Conservation (phyloP, 2,329 filamentous ascomycete genomes). For the Leptodontidium sp. region DNA sequence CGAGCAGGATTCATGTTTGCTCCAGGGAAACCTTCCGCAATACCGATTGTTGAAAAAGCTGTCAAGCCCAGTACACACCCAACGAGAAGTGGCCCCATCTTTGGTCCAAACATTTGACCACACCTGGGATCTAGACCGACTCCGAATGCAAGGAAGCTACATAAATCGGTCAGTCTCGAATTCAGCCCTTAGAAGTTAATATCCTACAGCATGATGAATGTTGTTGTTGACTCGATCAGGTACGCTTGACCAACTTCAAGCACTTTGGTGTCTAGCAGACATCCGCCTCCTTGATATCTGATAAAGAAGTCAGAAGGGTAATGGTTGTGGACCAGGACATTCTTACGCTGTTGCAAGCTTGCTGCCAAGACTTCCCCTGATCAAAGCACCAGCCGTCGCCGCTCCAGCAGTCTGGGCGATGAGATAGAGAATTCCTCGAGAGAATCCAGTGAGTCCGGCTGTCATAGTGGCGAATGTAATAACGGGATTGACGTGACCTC, state of each 20-base stretch:
- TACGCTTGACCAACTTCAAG: conserved; percentile 53
- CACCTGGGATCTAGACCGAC: conserved; percentile 62
- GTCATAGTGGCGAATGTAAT: conserved; percentile 63
- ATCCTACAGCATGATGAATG: conserved; percentile 53
- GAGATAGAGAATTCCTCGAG: conserved; percentile 59
- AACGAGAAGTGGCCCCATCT: conserved; percentile 58
- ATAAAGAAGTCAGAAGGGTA: background rate
- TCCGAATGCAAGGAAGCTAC: conserved; percentile 58
- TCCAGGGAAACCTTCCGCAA: conserved; percentile 50
- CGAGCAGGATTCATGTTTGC: conserved; percentile 52
- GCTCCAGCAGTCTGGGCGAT: conserved; percentile 56
- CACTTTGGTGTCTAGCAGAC: conserved; percentile 42
- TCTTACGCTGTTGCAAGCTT: conserved; percentile 45
- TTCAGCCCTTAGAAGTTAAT: conserved; percentile 6
- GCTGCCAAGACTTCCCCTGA: conserved; percentile 48
- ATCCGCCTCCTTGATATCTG: conserved; percentile 46
- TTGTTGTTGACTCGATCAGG: conserved; percentile 57
- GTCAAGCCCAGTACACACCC: conserved; percentile 51
- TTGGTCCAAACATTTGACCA: conserved; percentile 56
- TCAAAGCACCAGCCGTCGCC: conserved; percentile 51
- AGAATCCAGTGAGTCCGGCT: conserved; percentile 57
- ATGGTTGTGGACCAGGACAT: conserved; percentile 36
- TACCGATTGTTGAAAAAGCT: conserved; percentile 50
- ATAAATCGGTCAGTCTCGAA: background rate
- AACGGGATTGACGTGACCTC: conserved; percentile 62